Evolutionary conservation across 2,329 filamentous ascomycete genomes (phyloP), one percentile per base, ranked within the genome.

Genomic region (Cyphellophora europaea): DNA sequence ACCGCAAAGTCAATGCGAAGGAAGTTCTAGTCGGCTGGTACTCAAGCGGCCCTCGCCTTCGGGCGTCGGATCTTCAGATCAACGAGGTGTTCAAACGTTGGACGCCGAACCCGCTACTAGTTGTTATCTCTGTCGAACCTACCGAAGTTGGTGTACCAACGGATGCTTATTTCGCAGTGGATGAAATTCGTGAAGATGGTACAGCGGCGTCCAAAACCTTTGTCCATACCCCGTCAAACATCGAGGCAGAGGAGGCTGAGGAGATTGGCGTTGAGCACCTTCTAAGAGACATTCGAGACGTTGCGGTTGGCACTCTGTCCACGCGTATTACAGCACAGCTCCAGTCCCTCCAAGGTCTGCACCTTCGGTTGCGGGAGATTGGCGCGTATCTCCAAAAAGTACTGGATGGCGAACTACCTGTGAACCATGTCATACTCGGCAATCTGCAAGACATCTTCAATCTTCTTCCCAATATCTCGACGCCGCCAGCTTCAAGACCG

Each of bases 1-100:
- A 98, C 75, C 98, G 98, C 72, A 96, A 96, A 69, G 88, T 98
- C 72, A 98, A 98, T 68, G 91, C 91, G 42, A 74, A 85, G 46
- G 91, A 98, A 69, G 96, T 96, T 77, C 74, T 98, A 60, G 93
- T 98, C 72, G 91, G 91, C 56, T 98, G 91, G 91, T 98, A 98
- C 64, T 91, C 98, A 66, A 93, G 91, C 13, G 91, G 91, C 27
- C 91, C 91, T 25, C 98, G 96, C 72, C 72, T 98, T 54, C 79
- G 91, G 57, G 89, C 88, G 37, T 95, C 91, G 30, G 91, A 98
- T 70, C 69, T 98, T 49, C 85, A 96, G 67, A 94, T 98, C 79
- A 98, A 98, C 66, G 91, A 98, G 67, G 77, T 98, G 40, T 96
- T 98, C 77, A 98, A 98, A 72, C 78, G 88, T 69, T 98, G 98